These are phyloP conservation scores for Silene vulgaris DNA, from an alignment of 179 eudicot genomes.

Conservation along the genomic window DNA sequence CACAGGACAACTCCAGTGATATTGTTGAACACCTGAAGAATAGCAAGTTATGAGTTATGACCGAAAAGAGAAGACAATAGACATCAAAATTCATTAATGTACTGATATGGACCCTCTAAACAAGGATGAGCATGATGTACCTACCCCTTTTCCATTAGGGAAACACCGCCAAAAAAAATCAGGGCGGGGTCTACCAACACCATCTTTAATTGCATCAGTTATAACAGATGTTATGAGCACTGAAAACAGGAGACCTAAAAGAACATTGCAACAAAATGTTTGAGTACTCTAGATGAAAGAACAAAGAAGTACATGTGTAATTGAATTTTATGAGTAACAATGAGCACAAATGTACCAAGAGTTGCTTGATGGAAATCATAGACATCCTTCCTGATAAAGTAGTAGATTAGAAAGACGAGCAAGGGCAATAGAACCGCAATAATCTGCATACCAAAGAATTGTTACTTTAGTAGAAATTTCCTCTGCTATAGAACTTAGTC, in stretches of 20 bases:
- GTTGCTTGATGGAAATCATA: conserved; percentile 92
- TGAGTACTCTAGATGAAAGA: background rate
- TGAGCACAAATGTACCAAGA: conserved; percentile 44
- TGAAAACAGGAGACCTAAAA: conserved; percentile 65
- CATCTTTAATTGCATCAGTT: conserved; percentile 90
- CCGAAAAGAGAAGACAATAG: background rate
- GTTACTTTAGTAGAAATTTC: background rate
- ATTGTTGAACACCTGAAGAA: conserved; percentile 39
- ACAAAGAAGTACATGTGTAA: background rate
- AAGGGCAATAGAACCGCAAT: conserved; percentile 69
- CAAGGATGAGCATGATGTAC: conserved; percentile 21
- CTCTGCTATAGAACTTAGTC: conserved; percentile 4
- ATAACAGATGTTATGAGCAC: conserved; percentile 69
- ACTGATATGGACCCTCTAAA: background rate
- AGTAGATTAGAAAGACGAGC: conserved; percentile 51
- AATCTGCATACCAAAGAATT: conserved; percentile 38
- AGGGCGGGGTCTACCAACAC: conserved; percentile 95
- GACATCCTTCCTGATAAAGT: conserved; percentile 69
- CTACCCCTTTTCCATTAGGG: conserved; percentile 73
- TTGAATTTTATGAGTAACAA: background rate
- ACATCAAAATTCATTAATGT: conserved; percentile 1
- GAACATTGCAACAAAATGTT: conserved; percentile 10
- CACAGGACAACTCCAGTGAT: conserved; percentile 60
- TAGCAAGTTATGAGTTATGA: conserved; percentile 12
- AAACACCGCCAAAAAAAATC: conserved; percentile 99